Base-by-base conservation (phyloP, 2,329 filamentous ascomycete species). In the Aspergillus flavus region DNA sequence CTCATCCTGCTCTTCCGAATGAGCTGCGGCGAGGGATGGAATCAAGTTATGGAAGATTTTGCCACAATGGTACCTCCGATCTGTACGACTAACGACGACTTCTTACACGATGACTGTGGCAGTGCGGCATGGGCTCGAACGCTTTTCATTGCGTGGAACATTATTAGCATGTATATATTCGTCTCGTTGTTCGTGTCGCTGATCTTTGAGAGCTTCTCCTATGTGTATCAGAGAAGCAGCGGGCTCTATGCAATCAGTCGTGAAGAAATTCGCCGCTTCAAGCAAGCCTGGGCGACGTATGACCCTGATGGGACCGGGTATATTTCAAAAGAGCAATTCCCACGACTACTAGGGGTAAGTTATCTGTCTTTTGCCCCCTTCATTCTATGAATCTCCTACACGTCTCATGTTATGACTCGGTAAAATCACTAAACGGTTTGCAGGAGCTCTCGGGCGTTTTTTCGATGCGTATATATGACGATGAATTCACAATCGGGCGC, bases 101-200 rank as follows among this genome's bases (percentile, higher is more conserved):
- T 97, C 78, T 94, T 93, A 72, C 82, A 91, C 48, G 95, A 93
- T 71, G 96, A 99, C 79, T 99, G 95, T 73, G 95, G 95, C 63
- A 97, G 94, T 79, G 86, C 89, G 57, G 86, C 88, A 45, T 99
- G 95, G 93, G 93, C 95, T 9, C 86, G 93, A 58, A 87, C 89
- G 39, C 83, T 99, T 11, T 99, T 99, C 81, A 93, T 98, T 62
- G 88, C 91, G 5, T 99, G 95, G 95, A 99, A 99, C 82, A 94
- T 99, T 72, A 86, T 99, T 79, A 98, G 94, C 91, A 99, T 99
- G 95, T 99, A 99, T 80, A 96, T 99, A 73, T 99, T 99, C 73
- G 94, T 98, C 74, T 97, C 94, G 74, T 82, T 99, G 75, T 99
- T 99, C 78, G 94, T 99, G 63, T 99, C 95, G 56, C 88, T 99